phyloP scores from a whole-genome alignment of 768 basidiomycete species.

The Pulveroboletus sp. region DNA sequence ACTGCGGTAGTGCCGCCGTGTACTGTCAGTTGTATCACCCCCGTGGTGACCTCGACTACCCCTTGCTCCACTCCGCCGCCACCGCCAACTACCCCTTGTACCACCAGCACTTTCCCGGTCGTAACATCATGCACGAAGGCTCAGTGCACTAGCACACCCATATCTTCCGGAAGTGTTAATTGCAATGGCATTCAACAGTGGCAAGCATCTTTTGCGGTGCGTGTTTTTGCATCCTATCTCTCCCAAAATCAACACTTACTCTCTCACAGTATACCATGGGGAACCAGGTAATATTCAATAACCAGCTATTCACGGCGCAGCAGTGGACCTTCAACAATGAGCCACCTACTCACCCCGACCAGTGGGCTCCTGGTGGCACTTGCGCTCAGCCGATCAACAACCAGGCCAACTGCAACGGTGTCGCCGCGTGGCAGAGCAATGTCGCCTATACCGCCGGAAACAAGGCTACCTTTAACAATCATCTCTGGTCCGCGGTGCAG shows the following conservation, averaged over 20 bases:
- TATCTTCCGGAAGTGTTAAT: not conserved
- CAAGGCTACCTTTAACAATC: slow-evolving; percentile 8
- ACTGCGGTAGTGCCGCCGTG: too few relatives aligned
- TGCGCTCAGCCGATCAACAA: slow-evolving; percentile 26
- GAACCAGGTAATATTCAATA: slow-evolving; percentile 18
- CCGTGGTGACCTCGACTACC: too few relatives aligned
- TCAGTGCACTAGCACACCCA: not conserved
- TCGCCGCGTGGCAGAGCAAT: slow-evolving; percentile 14
- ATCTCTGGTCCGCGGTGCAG: slow-evolving; percentile 25
- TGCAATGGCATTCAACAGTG: slow-evolving; percentile 22
- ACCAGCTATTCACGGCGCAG: slow-evolving; percentile 19
- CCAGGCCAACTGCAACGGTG: slow-evolving; percentile 18
- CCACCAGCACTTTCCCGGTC: too few relatives aligned
- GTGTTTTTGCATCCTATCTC: not conserved
- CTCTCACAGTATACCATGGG: slow-evolving; percentile 27
- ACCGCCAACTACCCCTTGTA: too few relatives aligned
- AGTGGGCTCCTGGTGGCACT: slow-evolving; percentile 9
- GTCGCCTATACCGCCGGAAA: slow-evolving; percentile 20
- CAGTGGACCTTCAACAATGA: slow-evolving; percentile 28
- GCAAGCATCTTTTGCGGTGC: slow-evolving; percentile 23
- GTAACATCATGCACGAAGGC: too few relatives aligned
- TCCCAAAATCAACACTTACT: accelerated
- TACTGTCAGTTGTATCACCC: too few relatives aligned
- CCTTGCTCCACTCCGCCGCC: too few relatives aligned
- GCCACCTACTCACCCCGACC: slow-evolving; percentile 12